These are phyloP conservation scores for Calonectria hawksworthii DNA, from an alignment of 2,329 filamentous ascomycete genomes.

Conservation along the genomic window DNA sequence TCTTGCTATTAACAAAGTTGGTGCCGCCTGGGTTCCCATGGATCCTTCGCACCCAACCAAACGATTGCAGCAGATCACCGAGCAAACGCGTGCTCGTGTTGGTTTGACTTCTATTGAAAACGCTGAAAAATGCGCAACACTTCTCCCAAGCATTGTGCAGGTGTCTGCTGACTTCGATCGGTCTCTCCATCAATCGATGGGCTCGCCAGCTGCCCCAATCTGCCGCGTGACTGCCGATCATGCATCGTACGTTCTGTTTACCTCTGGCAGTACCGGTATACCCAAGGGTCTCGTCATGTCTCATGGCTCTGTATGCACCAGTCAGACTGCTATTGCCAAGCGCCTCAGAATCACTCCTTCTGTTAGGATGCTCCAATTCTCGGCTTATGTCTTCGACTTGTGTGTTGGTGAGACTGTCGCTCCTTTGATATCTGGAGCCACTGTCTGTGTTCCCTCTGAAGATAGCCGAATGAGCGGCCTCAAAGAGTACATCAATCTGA, in stretches of 20 bases:
- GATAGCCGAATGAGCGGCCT: slow-evolving; percentile 2
- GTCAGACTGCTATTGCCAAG: background rate
- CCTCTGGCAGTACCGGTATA: slow-evolving; percentile 12
- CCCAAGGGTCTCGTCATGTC: slow-evolving; percentile 27
- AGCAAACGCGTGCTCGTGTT: background rate
- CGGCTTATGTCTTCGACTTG: background rate
- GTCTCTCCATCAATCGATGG: background rate
- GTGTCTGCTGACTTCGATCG: background rate
- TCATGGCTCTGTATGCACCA: slow-evolving; percentile 3
- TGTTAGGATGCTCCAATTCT: background rate
- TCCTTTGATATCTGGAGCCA: background rate
- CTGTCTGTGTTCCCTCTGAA: background rate
- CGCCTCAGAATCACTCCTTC: background rate
- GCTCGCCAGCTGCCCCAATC: background rate
- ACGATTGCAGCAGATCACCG: background rate
- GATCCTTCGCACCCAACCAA: background rate
- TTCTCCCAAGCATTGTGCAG: background rate
- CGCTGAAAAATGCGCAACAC: background rate
- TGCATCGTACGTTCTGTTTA: background rate
- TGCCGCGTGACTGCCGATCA: background rate
- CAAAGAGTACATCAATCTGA: background rate
- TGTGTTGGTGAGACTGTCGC: background rate
- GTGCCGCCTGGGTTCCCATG: background rate
- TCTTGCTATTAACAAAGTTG: background rate
- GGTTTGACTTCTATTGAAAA: background rate